Percentiles rank a stretch among this genome's conserved stretches.
Evolutionary conservation across 208 protist species (phyloP).

Genomic region (Entamoeba moshkovskii): DNA sequence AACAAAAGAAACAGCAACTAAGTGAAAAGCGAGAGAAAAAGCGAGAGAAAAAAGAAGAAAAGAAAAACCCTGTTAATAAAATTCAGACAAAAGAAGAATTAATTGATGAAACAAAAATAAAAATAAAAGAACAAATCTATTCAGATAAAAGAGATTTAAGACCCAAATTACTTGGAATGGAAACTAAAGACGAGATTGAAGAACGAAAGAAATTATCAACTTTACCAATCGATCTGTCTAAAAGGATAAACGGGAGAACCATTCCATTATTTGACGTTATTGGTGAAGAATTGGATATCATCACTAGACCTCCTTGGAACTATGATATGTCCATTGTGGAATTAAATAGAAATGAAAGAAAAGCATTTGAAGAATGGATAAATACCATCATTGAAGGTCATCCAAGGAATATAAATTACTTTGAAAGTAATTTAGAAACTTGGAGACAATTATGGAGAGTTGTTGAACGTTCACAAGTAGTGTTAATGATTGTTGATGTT

Average conservation of each 20-base stretch:
- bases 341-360: constrained; percentile 14
- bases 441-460: constrained; percentile 41
- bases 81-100: not conserved
- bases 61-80: not conserved
- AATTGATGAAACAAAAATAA: not conserved
- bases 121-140: not conserved
- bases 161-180: not conserved
- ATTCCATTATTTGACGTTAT: not conserved
- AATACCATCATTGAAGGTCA: constrained; percentile 7
- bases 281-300: not conserved
- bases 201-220: not conserved
- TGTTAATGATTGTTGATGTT: constrained; percentile 24
- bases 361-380: constrained; percentile 25
- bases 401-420: constrained; percentile 17
- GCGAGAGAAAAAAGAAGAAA: not conserved
- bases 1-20: not conserved
- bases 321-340: constrained; percentile 20
- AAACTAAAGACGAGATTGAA: not conserved
- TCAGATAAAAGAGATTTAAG: not conserved
- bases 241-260: not conserved
- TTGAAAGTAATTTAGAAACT: constrained; percentile 33
- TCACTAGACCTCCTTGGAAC: not conserved
- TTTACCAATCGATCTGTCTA: not conserved
- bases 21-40: not conserved
- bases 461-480: constrained; percentile 30